A percentile compares a stretch with the other conserved stretches of the same genome.
These are phyloP conservation scores for Thymus quinquecostatus DNA, from an alignment of 257 asterid genomes.

Conservation along the genomic window DNA sequence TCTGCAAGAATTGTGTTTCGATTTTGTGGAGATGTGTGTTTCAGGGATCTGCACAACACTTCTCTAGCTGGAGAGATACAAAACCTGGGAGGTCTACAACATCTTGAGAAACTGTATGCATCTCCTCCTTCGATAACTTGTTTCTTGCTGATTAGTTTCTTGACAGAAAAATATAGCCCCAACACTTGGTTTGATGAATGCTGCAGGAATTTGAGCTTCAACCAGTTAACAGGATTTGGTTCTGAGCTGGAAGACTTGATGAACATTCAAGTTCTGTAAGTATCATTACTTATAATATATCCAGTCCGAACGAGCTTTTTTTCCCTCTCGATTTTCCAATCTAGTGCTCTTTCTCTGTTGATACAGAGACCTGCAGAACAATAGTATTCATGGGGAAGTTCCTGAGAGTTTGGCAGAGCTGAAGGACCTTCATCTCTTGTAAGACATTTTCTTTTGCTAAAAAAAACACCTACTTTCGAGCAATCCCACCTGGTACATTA, in stretches of 20 bases:
- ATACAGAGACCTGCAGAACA: conserved; percentile 83
- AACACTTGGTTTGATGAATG: conserved; percentile 13
- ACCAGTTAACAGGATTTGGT: conserved; percentile 77
- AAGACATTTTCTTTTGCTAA: conserved; percentile 37
- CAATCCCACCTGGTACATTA: not conserved
- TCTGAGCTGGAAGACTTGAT: conserved; percentile 84
- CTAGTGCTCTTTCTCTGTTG: not conserved
- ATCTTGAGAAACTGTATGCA: conserved; percentile 80
- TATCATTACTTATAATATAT: conserved; percentile 17
- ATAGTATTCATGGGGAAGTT: conserved; percentile 76
- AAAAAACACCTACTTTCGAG: conserved; percentile 3
- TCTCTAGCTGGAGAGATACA: conserved; percentile 88
- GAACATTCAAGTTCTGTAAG: conserved; percentile 89
- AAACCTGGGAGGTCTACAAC: conserved; percentile 84
- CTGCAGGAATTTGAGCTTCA: conserved; percentile 93
- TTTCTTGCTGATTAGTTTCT: conserved; percentile 26
- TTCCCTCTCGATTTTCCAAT: not conserved
- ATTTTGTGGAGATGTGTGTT: conserved; percentile 19
- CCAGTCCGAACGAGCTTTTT: conserved; percentile 3
- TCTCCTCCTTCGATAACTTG: conserved; percentile 20
- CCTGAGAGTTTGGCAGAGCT: conserved; percentile 82
- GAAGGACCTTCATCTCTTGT: conserved; percentile 75
- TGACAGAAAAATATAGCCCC: not conserved
- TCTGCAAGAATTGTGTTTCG: not conserved
- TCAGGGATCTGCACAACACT: conserved; percentile 86